These are phyloP conservation scores for Leishmania mexicana DNA, from an alignment of 208 protist genomes.

Conservation along the genomic window DNA sequence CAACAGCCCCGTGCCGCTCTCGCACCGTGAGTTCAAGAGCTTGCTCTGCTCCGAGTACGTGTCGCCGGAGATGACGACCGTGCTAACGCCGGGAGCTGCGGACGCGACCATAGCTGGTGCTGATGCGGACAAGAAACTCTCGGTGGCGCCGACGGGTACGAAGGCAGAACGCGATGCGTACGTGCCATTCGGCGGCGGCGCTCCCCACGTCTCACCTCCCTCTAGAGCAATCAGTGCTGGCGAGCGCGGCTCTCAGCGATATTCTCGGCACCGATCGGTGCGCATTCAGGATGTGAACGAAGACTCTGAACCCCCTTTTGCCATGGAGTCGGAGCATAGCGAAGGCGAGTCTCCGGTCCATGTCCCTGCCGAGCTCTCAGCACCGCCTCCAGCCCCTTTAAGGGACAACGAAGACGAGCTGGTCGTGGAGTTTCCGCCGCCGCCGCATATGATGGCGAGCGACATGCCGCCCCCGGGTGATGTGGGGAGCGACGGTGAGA, in stretches of 20 bases:
- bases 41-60: conserved; percentile 68
- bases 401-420: conserved; percentile 25
- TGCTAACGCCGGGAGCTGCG: neutral
- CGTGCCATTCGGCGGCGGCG: conserved; percentile 19
- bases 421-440: conserved; percentile 67
- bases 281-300: conserved; percentile 9
- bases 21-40: conserved; percentile 61
- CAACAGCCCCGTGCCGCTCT: conserved; percentile 26
- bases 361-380: neutral
- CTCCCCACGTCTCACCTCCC: neutral
- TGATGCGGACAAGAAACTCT: neutral
- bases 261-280: conserved; percentile 12
- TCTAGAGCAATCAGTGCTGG: neutral
- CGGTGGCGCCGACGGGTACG: neutral
- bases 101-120: neutral
- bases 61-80: conserved; percentile 13
- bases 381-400: conserved; percentile 18
- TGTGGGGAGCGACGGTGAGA: conserved; percentile 25
- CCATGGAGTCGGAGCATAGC: neutral
- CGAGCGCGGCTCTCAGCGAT: neutral
- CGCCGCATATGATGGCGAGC: conserved; percentile 40
- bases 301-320: neutral
- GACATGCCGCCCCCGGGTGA: conserved; percentile 62
- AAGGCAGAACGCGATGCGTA: conserved; percentile 5
- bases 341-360: neutral